These are phyloP conservation scores for Cyberlindnera misumaiensis DNA, from an alignment of 805 yeast genomes.

Conservation along the genomic window DNA sequence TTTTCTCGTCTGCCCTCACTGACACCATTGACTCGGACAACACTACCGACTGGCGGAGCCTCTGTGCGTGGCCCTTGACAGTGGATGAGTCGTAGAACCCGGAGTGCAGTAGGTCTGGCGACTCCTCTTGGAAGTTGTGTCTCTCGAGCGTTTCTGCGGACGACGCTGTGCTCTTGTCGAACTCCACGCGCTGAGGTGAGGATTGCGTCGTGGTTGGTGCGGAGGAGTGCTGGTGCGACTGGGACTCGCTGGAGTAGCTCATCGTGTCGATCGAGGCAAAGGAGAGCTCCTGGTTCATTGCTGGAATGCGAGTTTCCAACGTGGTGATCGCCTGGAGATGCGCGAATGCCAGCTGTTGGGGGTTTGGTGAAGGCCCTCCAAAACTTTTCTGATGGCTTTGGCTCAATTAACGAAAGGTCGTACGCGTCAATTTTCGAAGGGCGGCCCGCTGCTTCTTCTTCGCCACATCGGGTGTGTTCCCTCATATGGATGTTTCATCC, in stretches of 20 bases:
- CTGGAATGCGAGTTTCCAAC: too few relatives aligned
- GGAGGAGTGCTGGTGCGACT: conserved; percentile 3
- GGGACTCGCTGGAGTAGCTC: conserved; percentile 1
- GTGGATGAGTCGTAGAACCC: conserved; percentile 18
- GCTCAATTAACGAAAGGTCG: too few relatives aligned
- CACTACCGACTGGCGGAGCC: conserved; percentile 19
- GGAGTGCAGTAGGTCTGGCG: conserved; percentile 16
- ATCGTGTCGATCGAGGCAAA: conserved; percentile 1
- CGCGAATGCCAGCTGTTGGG: too few relatives aligned
- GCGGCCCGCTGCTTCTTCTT: too few relatives aligned
- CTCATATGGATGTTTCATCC: too few relatives aligned
- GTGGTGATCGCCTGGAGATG: not conserved
- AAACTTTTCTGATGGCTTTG: too few relatives aligned
- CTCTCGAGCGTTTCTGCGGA: conserved; percentile 1
- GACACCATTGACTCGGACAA: conserved; percentile 22
- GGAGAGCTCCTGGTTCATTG: conserved; percentile 1
- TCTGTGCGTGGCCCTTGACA: conserved; percentile 15
- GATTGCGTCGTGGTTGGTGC: conserved; percentile 15
- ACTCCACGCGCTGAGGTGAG: conserved; percentile 7
- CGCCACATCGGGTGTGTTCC: too few relatives aligned
- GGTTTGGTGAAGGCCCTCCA: too few relatives aligned
- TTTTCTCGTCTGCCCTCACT: conserved; percentile 1
- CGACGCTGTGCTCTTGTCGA: not conserved
- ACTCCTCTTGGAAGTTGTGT: conserved; percentile 10
- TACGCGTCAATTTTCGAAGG: too few relatives aligned